phyloP scores from a whole-genome alignment of 768 basidiomycete genomes.

The Rhodosporidiobolus odoratus region DNA sequence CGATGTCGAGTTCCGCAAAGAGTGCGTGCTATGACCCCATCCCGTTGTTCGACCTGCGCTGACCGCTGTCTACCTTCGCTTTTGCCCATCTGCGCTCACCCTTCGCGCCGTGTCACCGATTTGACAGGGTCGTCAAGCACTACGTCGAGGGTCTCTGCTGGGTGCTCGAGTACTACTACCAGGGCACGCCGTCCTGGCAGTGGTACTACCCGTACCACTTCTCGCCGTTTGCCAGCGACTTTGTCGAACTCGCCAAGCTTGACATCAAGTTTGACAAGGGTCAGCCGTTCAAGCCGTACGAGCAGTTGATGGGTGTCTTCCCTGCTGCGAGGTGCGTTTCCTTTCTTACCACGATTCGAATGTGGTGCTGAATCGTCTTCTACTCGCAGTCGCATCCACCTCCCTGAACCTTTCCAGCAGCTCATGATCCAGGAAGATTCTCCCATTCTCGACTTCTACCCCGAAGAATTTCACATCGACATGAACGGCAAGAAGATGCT shows the following conservation, averaged over 20 bases:
- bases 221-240: slow-evolving; percentile 94
- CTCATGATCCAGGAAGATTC: slow-evolving; percentile 84
- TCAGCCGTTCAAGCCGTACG: slow-evolving; percentile 90
- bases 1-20: slow-evolving; percentile 67
- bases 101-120: not conserved
- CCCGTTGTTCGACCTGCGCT: too few relatives aligned
- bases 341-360: not conserved
- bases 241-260: slow-evolving; percentile 67
- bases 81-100: not conserved
- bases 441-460: slow-evolving; percentile 95
- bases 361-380: slow-evolving; percentile 1
- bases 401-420: slow-evolving; percentile 74
- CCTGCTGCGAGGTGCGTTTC: slow-evolving; percentile 72
- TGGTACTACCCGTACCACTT: slow-evolving; percentile 99
- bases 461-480: slow-evolving; percentile 82
- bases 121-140: slow-evolving; percentile 62
- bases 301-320: slow-evolving; percentile 97
- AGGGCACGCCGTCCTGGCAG: slow-evolving; percentile 69
- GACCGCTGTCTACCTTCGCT: too few relatives aligned
- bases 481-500: slow-evolving; percentile 99
- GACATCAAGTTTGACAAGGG: slow-evolving; percentile 69
- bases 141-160: slow-evolving; percentile 93
- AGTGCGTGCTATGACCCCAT: slow-evolving; percentile 59
- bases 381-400: slow-evolving; percentile 66
- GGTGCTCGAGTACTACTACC: slow-evolving; percentile 97